These are phyloP conservation scores for Globisporangium sylvaticum DNA, from an alignment of 352 stramenopile species.

Conservation along the genomic window DNA sequence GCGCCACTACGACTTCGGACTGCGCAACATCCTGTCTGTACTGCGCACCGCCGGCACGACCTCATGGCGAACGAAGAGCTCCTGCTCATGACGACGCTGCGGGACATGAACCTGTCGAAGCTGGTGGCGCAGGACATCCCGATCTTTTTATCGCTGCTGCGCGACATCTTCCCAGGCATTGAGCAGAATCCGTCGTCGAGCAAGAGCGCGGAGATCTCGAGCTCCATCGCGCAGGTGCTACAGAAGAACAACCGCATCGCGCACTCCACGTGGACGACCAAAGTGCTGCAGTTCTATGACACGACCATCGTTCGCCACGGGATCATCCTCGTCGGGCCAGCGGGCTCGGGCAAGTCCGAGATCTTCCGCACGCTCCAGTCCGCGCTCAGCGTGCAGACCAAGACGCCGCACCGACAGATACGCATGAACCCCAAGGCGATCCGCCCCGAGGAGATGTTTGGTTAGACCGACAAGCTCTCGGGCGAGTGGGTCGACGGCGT, in stretches of 20 bases:
- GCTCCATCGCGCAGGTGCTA: conserved; percentile 67
- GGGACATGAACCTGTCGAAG: conserved; percentile 94
- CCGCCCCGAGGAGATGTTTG: conserved; percentile 76
- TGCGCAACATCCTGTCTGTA: conserved; percentile 94
- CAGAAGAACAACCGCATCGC: conserved; percentile 61
- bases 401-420: conserved; percentile 68
- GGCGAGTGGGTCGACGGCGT: conserved; percentile 73
- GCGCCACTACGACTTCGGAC: conserved; percentile 92
- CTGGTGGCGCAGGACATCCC: conserved; percentile 90
- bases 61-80: conserved; percentile 90
- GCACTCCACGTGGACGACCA: conserved; percentile 73
- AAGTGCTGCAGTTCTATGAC: conserved; percentile 92
- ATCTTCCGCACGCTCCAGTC: conserved; percentile 68
- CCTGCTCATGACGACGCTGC: conserved; percentile 93
- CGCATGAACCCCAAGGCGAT: conserved; percentile 85
- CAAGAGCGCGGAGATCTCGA: conserved; percentile 72
- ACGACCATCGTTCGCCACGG: conserved; percentile 91
- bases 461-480: conserved; percentile 71
- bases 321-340: conserved; percentile 87
- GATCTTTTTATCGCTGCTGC: conserved; percentile 88
- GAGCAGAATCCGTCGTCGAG: conserved; percentile 35
- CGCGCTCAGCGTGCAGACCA: conserved; percentile 50
- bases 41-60: conserved; percentile 93
- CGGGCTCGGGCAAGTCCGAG: conserved; percentile 76
- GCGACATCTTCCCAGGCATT: conserved; percentile 82